phyloP scores from a whole-genome alignment of 2,329 filamentous ascomycete species.

The Coniochaeta pulveracea region DNA sequence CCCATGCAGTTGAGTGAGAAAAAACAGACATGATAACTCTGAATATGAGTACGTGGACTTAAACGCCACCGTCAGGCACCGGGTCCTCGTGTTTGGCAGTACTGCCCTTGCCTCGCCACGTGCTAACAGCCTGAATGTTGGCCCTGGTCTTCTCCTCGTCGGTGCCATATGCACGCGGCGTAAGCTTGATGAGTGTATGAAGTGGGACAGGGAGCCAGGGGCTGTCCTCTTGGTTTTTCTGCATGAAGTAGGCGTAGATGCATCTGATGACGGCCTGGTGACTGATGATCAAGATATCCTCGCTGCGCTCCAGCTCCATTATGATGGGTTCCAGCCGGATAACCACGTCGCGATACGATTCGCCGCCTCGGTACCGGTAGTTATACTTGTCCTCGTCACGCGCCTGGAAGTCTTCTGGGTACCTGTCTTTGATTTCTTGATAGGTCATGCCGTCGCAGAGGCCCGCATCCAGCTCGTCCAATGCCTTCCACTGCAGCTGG shows the following conservation, averaged over 20 bases:
- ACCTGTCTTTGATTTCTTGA: slow-evolving; percentile 82
- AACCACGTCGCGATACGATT: slow-evolving; percentile 92
- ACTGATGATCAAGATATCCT: slow-evolving; percentile 96
- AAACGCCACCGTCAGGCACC: slow-evolving; percentile 16
- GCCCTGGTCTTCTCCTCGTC: slow-evolving; percentile 81
- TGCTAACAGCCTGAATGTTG: slow-evolving; percentile 90
- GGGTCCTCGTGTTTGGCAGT: slow-evolving; percentile 77
- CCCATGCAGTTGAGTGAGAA: too few relatives aligned
- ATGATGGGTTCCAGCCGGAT: slow-evolving; percentile 98
- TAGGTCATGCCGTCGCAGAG: slow-evolving; percentile 96
- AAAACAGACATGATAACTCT: too few relatives aligned
- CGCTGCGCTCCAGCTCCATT: slow-evolving; percentile 93
- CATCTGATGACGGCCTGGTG: slow-evolving; percentile 94
- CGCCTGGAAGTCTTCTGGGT: slow-evolving; percentile 88
- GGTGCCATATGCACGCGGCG: slow-evolving; percentile 86
- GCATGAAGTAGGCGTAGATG: slow-evolving; percentile 99
- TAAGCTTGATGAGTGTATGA: slow-evolving; percentile 93
- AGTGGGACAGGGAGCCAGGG: slow-evolving; percentile 99
- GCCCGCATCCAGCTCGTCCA: slow-evolving; percentile 93
- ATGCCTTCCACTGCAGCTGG: slow-evolving; percentile 95
- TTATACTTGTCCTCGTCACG: slow-evolving; percentile 99
- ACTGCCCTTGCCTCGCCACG: slow-evolving; percentile 88
- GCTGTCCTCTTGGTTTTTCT: slow-evolving; percentile 81
- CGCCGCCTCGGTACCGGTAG: slow-evolving; percentile 93
- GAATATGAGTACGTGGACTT: too few relatives aligned